Conservation (phyloP, 1,284 basidiomycete genomes). For the Sphagnurus paluster region DNA sequence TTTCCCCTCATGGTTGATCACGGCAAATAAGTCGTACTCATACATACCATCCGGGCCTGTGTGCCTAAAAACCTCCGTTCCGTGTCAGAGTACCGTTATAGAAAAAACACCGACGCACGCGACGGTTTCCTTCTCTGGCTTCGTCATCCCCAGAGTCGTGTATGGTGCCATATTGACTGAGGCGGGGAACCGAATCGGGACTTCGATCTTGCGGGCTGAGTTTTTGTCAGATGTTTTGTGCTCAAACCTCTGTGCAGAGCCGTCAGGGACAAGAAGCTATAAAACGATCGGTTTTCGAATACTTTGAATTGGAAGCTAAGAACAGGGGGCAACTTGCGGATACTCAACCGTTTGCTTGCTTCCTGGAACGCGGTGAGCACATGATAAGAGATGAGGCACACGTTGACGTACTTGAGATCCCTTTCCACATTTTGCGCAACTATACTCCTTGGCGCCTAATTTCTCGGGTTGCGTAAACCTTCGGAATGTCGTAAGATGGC, state of each 20-base stretch:
- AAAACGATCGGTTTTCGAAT: neutral
- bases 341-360: slow-evolving; percentile 82
- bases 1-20: slow-evolving; percentile 93
- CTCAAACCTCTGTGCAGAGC: slow-evolving; percentile 77
- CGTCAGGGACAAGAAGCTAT: slow-evolving; percentile 1
- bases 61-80: slow-evolving; percentile 27
- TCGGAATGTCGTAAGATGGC: slow-evolving; percentile 8
- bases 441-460: slow-evolving; percentile 71
- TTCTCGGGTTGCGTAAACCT: slow-evolving; percentile 81
- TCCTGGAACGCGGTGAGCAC: too few species aligned
- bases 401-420: slow-evolving; percentile 50
- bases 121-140: slow-evolving; percentile 44
- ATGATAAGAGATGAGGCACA: neutral
- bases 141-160: slow-evolving; percentile 64
- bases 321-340: slow-evolving; percentile 86
- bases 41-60: slow-evolving; percentile 73
- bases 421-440: slow-evolving; percentile 72
- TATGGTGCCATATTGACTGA: slow-evolving; percentile 88
- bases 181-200: slow-evolving; percentile 81
- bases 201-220: slow-evolving; percentile 82
- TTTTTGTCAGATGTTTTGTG: slow-evolving; percentile 76
- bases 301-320: slow-evolving; percentile 97
- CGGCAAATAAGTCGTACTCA: slow-evolving; percentile 91
- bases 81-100: slow-evolving; percentile 1
- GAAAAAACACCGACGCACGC: slow-evolving; percentile 31